Evolutionary conservation across 1,284 basidiomycete genomes (phyloP).

Genomic region (Leccinum proximum): DNA sequence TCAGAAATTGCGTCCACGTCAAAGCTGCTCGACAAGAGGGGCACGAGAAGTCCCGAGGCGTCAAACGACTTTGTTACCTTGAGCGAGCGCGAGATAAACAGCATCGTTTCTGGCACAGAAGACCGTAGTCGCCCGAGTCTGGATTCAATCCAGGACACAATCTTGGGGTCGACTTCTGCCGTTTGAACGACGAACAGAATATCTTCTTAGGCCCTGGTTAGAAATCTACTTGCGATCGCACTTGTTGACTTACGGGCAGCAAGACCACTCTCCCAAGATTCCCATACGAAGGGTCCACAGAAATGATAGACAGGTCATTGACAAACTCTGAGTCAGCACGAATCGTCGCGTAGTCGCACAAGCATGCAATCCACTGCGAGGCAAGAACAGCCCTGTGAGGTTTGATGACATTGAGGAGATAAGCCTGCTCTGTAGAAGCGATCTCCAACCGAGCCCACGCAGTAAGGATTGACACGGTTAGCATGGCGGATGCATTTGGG

Average conservation of each 20-base stretch:
- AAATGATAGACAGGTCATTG: conserved; percentile 62
- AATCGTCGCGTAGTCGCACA: conserved; percentile 92
- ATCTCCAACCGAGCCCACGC: conserved; percentile 97
- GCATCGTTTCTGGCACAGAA: neutral
- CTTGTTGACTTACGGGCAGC: conserved; percentile 64
- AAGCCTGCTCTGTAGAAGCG: conserved; percentile 70
- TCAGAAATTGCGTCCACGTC: too few relatives aligned
- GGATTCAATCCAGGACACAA: neutral
- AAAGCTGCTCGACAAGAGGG: neutral
- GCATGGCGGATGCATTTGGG: conserved; percentile 93
- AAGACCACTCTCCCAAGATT: conserved; percentile 90
- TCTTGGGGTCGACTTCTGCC: neutral
- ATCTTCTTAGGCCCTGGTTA: conserved; percentile 37
- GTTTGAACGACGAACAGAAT: neutral
- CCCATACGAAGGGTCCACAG: conserved; percentile 81
- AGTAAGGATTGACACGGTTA: conserved; percentile 90
- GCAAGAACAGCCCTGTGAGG: conserved; percentile 79
- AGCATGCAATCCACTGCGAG: conserved; percentile 84
- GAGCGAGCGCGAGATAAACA: neutral
- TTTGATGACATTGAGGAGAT: conserved; percentile 81
- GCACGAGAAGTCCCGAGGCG: neutral
- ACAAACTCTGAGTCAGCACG: conserved; percentile 86
- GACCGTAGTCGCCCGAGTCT: neutral
- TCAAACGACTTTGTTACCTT: too few relatives aligned
- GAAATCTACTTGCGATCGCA: neutral